Evolutionary conservation across 164 flowering plant species (phyloP), one percentile per base, ranked within the genome.

Genomic region (Platanus orientalis): DNA sequence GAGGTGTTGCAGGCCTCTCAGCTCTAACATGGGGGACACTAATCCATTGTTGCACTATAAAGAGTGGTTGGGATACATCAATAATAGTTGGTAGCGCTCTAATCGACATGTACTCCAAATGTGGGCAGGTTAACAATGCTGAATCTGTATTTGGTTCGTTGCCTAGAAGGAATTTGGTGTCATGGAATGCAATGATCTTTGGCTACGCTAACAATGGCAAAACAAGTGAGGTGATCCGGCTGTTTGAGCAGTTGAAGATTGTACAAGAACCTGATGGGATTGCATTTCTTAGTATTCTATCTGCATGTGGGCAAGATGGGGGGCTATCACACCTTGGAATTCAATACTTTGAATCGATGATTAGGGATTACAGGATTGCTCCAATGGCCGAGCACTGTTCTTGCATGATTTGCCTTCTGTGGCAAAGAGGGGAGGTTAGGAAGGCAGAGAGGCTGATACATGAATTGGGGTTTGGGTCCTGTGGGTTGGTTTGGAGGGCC

Each of bases 61-160:
- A 83, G 61, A 56, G 27, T 11, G 84, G 90, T 52, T 47, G 80
- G 39, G 81, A 83, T 48, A 7, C 59, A 11, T 62, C 63, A 14
- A 65, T 75, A 3, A 83, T 79, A 16, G 77, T 83, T 27, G 92
- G 88, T 11, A 81, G 82, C 56, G 85, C 96, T 60, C 74, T 89
- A 2, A 72, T 84, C 29, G 90, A 83, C 73, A 83, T 84, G 92
- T 88, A 88, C 53, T 84, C 81, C 13, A 88, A 88, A 59, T 86
- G 92, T 61, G 95, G 92, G 50, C 72, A 72, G 54, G 69, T 81
- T 6, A 58, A 62, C 50, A 56, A 52, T 39, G 88, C 88, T 0
- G 85, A 84, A 58, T 57, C 58, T 0, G n/a, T 79, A 6, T 88
- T 86, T 66, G 42, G 50, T 10, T 64, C 69, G 2, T 48, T 86